These are phyloP conservation scores for Phytophthora cajani DNA, from an alignment of 352 stramenopile genomes.

Conservation along the genomic window DNA sequence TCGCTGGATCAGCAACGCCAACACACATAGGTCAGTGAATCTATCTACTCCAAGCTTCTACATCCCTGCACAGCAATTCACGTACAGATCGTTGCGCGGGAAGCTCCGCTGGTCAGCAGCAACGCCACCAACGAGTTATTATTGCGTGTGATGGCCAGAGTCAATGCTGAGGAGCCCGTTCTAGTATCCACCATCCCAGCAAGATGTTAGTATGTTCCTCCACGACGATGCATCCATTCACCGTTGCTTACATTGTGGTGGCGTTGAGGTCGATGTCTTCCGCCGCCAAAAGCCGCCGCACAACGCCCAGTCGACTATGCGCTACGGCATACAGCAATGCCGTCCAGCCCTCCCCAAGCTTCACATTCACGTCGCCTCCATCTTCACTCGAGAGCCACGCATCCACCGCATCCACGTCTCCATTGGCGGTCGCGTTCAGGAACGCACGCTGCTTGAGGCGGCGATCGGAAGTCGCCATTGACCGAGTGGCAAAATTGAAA, in stretches of 20 bases:
- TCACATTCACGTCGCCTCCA: conserved; percentile 58
- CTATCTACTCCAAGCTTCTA: neutral
- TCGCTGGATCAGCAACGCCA: conserved; percentile 24
- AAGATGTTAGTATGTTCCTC: neutral
- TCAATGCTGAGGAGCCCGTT: conserved; percentile 61
- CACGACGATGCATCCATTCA: neutral
- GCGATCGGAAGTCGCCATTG: neutral
- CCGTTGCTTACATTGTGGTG: conserved; percentile 50
- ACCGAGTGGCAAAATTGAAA: too few species aligned
- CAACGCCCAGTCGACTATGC: conserved; percentile 50
- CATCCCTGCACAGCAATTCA: neutral
- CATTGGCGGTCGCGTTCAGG: conserved; percentile 54
- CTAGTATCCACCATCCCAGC: conserved; percentile 23
- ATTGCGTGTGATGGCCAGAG: conserved; percentile 53
- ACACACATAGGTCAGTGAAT: neutral
- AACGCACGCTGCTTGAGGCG: conserved; percentile 38
- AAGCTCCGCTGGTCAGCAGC: conserved; percentile 59
- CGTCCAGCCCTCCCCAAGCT: conserved; percentile 69
- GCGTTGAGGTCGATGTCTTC: conserved; percentile 60
- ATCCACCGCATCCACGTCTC: conserved; percentile 48
- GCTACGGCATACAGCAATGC: conserved; percentile 73
- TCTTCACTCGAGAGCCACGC: conserved; percentile 37
- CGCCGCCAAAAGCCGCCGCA: conserved; percentile 48
- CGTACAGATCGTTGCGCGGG: conserved; percentile 52
- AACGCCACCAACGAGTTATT: conserved; percentile 52